These are phyloP conservation scores for Leishmania guyanensis DNA, from an alignment of 208 protist genomes.

Conservation along the genomic window DNA sequence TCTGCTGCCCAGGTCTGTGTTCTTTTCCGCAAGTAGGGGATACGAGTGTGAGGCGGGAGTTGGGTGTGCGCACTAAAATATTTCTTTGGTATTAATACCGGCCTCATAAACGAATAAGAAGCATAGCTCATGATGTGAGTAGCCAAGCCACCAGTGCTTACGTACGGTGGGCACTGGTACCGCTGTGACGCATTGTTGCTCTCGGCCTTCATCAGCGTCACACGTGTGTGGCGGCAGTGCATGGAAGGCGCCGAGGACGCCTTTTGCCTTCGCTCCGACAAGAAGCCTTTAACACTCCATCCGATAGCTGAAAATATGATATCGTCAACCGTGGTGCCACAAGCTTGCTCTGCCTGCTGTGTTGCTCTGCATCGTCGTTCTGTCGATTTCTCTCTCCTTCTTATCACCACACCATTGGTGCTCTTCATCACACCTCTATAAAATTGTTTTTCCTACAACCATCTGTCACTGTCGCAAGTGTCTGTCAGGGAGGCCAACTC, in stretches of 20 bases:
- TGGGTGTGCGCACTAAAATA: neutral
- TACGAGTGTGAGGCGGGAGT: neutral
- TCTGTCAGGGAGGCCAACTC: neutral
- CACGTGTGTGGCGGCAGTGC: neutral
- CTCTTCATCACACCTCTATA: neutral
- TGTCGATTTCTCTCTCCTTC: neutral
- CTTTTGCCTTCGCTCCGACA: neutral
- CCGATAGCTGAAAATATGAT: neutral
- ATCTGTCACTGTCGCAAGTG: neutral
- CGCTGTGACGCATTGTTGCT: neutral
- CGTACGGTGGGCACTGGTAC: neutral
- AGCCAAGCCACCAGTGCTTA: neutral
- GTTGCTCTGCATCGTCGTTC: neutral
- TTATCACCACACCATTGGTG: neutral
- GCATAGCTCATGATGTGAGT: neutral
- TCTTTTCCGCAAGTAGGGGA: neutral
- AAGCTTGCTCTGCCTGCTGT: neutral
- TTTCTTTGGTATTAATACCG: neutral
- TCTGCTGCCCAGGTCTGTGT: neutral
- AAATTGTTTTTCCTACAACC: neutral
- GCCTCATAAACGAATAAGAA: neutral
- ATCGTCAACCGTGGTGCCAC: neutral
- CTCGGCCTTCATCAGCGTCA: neutral
- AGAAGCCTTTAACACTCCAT: neutral
- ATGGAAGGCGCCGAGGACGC: neutral